Percentiles rank a stretch among this genome's conserved stretches.
phyloP scores from a whole-genome alignment of 1,284 basidiomycete genomes.

The Coniferiporia sulphurascens region DNA sequence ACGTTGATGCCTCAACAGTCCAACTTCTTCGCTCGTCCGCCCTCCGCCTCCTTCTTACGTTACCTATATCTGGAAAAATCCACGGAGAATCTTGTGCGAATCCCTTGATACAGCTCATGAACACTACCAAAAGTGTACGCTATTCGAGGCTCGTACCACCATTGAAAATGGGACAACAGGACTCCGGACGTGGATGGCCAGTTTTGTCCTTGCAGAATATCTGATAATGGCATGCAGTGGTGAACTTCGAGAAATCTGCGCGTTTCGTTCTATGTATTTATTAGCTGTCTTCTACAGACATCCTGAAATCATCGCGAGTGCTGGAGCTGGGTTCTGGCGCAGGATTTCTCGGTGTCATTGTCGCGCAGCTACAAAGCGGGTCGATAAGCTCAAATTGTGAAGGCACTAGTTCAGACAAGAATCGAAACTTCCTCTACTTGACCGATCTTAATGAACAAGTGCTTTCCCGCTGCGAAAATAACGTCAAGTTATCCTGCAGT shows the following conservation, averaged over 20 bases:
- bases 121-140: slow-evolving; percentile 37
- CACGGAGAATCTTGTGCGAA: slow-evolving; percentile 2
- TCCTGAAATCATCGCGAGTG: slow-evolving; percentile 42
- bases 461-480: slow-evolving; percentile 52
- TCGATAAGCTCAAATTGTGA: background rate
- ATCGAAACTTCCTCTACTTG: slow-evolving; percentile 40
- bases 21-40: slow-evolving; percentile 21
- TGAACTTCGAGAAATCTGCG: slow-evolving; percentile 24
- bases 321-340: slow-evolving; percentile 70
- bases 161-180: slow-evolving; percentile 76
- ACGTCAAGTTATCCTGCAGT: slow-evolving; percentile 63
- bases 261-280: background rate
- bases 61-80: slow-evolving; percentile 55
- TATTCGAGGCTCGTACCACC: slow-evolving; percentile 65
- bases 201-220: slow-evolving; percentile 59
- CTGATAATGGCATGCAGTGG: slow-evolving; percentile 48
- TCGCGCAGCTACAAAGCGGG: slow-evolving; percentile 47
- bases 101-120: slow-evolving; percentile 26
- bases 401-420: background rate
- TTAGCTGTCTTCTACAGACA: slow-evolving; percentile 34
- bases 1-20: background rate
- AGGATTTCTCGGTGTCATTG: slow-evolving; percentile 66
- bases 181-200: slow-evolving; percentile 70
- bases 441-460: slow-evolving; percentile 66
- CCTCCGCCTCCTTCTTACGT: slow-evolving; percentile 54